phyloP scores from a whole-genome alignment of 352 stramenopile genomes.

The Hyaloperonospora arabidopsidis region DNA sequence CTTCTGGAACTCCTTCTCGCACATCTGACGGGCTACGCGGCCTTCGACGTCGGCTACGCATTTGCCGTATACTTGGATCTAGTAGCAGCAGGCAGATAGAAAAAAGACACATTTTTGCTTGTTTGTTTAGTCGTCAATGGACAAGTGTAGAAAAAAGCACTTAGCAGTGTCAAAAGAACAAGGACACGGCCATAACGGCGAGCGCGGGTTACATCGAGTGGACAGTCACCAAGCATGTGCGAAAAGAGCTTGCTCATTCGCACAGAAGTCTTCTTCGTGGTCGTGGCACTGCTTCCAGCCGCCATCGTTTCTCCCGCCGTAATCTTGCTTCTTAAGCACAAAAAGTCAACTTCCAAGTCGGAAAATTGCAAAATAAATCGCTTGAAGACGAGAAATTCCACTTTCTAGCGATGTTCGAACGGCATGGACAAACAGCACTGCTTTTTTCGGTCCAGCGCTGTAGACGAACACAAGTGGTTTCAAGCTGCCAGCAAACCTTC shows the following conservation, averaged over 20 bases:
- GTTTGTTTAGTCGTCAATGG: no score
- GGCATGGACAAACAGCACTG: no score
- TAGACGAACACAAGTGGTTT: background rate
- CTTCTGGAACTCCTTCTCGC: slow-evolving; percentile 68
- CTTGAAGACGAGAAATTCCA: no score
- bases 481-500: slow-evolving; percentile 15
- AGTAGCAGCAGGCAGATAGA: background rate
- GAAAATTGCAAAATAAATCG: no score
- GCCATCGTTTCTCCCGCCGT: slow-evolving; percentile 12
- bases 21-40: slow-evolving; percentile 40
- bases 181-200: no score
- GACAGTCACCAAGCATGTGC: slow-evolving; percentile 60
- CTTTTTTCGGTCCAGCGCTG: no score
- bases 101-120: no score
- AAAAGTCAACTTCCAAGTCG: no score
- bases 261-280: slow-evolving; percentile 30
- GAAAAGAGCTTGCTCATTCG: slow-evolving; percentile 65
- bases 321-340: no score
- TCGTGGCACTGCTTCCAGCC: slow-evolving; percentile 2
- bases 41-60: slow-evolving; percentile 63
- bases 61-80: slow-evolving; percentile 78
- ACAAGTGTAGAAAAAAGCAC: no score
- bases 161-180: no score
- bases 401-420: no score
- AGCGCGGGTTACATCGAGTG: slow-evolving; percentile 38